Percentiles rank a stretch among this genome's conserved stretches.
Evolutionary conservation across 176 grass and related monocot species (phyloP).

Genomic region (Carex scoparia): DNA sequence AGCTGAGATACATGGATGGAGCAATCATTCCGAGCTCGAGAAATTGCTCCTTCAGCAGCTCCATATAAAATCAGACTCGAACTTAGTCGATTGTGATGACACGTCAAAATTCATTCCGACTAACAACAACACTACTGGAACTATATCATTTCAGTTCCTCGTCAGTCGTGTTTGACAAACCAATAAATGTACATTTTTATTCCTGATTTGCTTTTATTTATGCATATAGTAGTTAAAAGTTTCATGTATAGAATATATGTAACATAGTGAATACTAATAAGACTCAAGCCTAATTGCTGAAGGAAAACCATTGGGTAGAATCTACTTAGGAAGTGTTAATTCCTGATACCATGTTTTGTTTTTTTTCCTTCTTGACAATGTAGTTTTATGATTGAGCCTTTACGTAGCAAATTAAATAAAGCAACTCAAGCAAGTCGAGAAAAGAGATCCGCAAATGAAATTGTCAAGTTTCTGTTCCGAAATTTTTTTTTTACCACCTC

Average conservation of each 20-base stretch:
- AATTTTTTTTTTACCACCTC: too few species aligned
- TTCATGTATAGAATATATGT: not conserved
- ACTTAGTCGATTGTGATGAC: not conserved
- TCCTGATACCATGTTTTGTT: not conserved
- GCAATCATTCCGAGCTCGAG: constrained; percentile 18
- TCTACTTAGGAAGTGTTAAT: not conserved
- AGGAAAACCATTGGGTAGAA: not conserved
- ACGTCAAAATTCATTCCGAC: not conserved
- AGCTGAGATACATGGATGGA: constrained; percentile 30
- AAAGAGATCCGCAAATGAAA: not conserved
- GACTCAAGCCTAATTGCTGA: not conserved
- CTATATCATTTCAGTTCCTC: not conserved
- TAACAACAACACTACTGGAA: not conserved
- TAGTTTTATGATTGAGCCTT: not conserved
- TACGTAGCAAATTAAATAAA: not conserved
- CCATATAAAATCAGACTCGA: not conserved
- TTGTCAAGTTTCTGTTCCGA: not conserved
- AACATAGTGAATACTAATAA: not conserved
- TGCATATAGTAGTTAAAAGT: not conserved
- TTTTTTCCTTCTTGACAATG: not conserved
- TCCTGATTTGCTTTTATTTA: not conserved
- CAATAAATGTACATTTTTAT: not conserved
- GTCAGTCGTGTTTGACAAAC: not conserved
- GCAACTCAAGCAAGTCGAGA: not conserved
- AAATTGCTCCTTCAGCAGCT: constrained; percentile 17